A percentile compares a stretch with the other conserved stretches of the same genome.
These are phyloP conservation scores for Huntiella moniliformis DNA, from an alignment of 2,329 filamentous ascomycete species.

Conservation along the genomic window DNA sequence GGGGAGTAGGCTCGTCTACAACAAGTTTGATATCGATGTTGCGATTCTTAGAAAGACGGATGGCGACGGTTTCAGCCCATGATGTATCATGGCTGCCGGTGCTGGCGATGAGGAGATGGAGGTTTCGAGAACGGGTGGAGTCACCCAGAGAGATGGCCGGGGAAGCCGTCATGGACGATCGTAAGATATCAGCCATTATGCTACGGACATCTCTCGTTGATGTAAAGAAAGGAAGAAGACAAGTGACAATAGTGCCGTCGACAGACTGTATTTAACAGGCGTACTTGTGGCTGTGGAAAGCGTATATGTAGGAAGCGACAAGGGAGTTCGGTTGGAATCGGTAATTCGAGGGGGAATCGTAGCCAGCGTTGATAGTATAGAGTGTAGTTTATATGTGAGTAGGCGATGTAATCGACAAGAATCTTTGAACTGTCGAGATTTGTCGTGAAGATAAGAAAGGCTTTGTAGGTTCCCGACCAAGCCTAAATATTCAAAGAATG, in stretches of 20 bases:
- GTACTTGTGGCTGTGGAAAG: too few species aligned
- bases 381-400: background rate
- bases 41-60: slow-evolving; percentile 45
- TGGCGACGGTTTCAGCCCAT: slow-evolving; percentile 45
- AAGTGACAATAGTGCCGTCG: background rate
- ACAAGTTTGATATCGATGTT: slow-evolving; percentile 43
- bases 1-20: slow-evolving; percentile 44
- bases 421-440: background rate
- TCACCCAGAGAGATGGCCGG: slow-evolving; percentile 21
- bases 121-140: slow-evolving; percentile 18
- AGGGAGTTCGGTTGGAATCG: background rate
- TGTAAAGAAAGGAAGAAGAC: too few species aligned
- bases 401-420: background rate
- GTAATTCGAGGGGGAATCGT: background rate
- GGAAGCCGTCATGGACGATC: slow-evolving; percentile 12
- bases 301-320: background rate
- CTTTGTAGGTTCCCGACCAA: background rate
- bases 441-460: background rate
- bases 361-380: too few species aligned
- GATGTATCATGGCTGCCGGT: slow-evolving; percentile 47
- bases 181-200: slow-evolving; percentile 9
- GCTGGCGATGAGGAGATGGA: slow-evolving; percentile 44
- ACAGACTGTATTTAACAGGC: background rate
- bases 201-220: too few species aligned
- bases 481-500: background rate